Evolutionary conservation across 805 yeast species (phyloP), one percentile per base, ranked within the genome.

Genomic region (Zygoascus flipseniorum): DNA sequence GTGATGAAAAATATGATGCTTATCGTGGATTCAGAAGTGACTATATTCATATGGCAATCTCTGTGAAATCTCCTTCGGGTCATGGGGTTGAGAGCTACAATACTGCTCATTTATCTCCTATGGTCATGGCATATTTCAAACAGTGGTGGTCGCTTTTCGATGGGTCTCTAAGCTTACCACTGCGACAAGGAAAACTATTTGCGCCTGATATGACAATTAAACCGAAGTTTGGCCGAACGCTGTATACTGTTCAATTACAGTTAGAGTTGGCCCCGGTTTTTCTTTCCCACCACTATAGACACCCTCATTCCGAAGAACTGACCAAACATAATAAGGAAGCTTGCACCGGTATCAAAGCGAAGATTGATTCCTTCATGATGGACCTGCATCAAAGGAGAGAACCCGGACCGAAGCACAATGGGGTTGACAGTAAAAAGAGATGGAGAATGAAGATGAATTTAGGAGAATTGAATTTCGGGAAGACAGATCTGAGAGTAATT

Each of bases 71-170:
- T 4, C 11, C 11, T 13, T 19, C 35, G 11, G 31, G 32, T 3
- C 23, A 31, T 13, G 43, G 43, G 2, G 20, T 47, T 9, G 14
- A 39, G 14, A 43, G 54, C 26, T 82, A 82, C 60, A 92, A 90
- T 68, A 75, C 89, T 1, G 76, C 86, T 46, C 95, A 90, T 64
- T 69, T 92, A 51, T 76, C 89, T 2, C 96, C 97, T 1, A 72
- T 72, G 4, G 77, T 83, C 0, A 74, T 92, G 59, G 65, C 70
- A 8, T 85, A 82, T 55, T 89, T 93, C 70, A 82, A 81, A 62
- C 64, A 68, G 4, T 93, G 98, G 98, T 90, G 97, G 96, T 69
- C 70, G 35, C 76, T 86, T 58, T 92, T 92, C 67, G 78, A 84
- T n/a, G 84, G 92, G 26, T 82, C 84, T 52, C 75, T 85, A 59